Evolutionary conservation across 192 early-diverging fungal genomes (phyloP).

Genomic region (Rhizophagus clarus): DNA sequence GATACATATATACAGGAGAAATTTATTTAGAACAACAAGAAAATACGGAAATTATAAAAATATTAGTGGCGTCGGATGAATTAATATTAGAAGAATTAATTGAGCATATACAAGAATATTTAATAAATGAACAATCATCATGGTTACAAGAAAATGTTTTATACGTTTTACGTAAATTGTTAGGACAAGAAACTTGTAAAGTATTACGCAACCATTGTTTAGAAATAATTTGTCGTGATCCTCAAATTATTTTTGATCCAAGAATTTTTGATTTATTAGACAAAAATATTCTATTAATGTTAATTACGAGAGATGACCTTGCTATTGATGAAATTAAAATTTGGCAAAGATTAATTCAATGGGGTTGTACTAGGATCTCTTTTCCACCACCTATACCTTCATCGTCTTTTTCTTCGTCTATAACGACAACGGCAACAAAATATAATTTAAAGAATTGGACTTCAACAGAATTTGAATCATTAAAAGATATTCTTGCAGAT

Average conservation of each 20-base stretch:
- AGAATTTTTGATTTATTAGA: slow-evolving; percentile 8
- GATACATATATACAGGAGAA: slow-evolving; percentile 19
- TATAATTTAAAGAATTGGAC: slow-evolving; percentile 7
- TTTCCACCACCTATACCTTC: too few species aligned
- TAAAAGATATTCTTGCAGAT: background rate
- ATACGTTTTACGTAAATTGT: background rate
- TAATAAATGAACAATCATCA: background rate
- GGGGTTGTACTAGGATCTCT: slow-evolving; percentile 8
- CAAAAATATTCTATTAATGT: background rate
- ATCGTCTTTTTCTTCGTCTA: background rate
- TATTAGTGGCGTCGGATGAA: slow-evolving; percentile 26
- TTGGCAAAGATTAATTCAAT: slow-evolving; percentile 20
- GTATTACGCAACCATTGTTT: slow-evolving; percentile 1
- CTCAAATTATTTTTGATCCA: slow-evolving; percentile 7
- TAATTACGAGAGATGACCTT: slow-evolving; percentile 11
- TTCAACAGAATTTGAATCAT: background rate
- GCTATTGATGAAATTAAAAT: slow-evolving; percentile 19
- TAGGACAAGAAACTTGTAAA: background rate
- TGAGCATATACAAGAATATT: background rate
- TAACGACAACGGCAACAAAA: too few species aligned
- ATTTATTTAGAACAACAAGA: slow-evolving; percentile 3
- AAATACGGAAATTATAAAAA: slow-evolving; percentile 8
- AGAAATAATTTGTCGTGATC: slow-evolving; percentile 11
- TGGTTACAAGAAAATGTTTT: slow-evolving; percentile 14
- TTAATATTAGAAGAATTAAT: slow-evolving; percentile 19